Evolutionary conservation across 768 basidiomycete genomes (phyloP).

Genomic region (Hortiboletus campestris): DNA sequence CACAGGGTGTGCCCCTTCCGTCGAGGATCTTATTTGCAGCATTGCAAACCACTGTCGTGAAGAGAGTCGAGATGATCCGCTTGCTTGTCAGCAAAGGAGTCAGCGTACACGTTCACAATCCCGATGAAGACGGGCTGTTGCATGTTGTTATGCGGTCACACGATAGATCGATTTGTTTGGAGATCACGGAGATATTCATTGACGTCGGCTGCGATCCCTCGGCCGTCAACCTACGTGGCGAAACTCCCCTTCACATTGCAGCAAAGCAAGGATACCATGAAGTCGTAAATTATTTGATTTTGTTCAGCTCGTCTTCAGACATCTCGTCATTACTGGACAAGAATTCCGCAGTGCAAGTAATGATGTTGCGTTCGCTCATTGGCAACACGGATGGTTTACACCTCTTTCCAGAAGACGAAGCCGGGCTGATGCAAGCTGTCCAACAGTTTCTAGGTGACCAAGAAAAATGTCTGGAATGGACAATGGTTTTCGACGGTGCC

Average conservation of each 20-base stretch:
- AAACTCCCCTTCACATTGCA: neutral
- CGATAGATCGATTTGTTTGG: neutral
- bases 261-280: neutral
- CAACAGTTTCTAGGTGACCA: neutral
- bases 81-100: neutral
- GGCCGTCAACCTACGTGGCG: neutral
- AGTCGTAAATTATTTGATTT: neutral
- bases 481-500: neutral
- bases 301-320: neutral
- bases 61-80: neutral
- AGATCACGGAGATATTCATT: neutral
- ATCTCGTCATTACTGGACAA: neutral
- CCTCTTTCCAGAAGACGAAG: neutral
- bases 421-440: neutral
- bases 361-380: neutral
- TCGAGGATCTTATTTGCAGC: neutral
- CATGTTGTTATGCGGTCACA: neutral
- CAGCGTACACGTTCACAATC: neutral
- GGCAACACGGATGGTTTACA: neutral
- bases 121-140: neutral
- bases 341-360: neutral
- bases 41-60: neutral
- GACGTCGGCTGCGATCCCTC: neutral
- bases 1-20: neutral
- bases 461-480: neutral